Conservation (phyloP, 108 stramenopile genomes). For the Skeletonema tropicum region DNA sequence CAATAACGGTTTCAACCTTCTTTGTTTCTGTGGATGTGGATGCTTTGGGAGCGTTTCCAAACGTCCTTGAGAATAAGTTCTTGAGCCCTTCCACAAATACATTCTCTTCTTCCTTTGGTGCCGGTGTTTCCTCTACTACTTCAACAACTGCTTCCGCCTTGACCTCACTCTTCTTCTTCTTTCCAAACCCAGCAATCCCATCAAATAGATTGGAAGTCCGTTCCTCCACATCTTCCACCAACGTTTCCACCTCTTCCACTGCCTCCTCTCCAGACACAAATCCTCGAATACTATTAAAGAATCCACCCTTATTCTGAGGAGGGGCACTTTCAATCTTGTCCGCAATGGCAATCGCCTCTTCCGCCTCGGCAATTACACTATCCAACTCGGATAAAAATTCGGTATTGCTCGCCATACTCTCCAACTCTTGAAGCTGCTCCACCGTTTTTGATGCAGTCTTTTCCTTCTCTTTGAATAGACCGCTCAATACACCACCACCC, state of each 20-base stretch:
- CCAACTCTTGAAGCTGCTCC: constrained; percentile 17
- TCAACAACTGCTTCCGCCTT: constrained; percentile 6
- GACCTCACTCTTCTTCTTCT: background rate
- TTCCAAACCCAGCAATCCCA: constrained; percentile 15
- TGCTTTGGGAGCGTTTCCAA: constrained; percentile 26
- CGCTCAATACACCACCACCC: constrained; percentile 21
- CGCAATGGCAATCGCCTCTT: constrained; percentile 51
- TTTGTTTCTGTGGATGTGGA: constrained; percentile 17
- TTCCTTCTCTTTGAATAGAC: constrained; percentile 18
- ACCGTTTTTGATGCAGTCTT: background rate
- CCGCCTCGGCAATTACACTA: constrained; percentile 45
- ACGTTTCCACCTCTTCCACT: constrained; percentile 12
- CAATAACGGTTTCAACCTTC: constrained; percentile 5
- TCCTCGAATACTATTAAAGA: constrained; percentile 19
- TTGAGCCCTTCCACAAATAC: constrained; percentile 45
- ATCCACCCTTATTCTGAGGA: constrained; percentile 23
- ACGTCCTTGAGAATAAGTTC: constrained; percentile 40
- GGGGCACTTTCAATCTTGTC: constrained; percentile 37
- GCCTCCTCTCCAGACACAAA: constrained; percentile 1
- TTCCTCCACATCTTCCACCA: constrained; percentile 36
- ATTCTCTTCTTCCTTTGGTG: constrained; percentile 27
- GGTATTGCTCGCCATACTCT: constrained; percentile 21
- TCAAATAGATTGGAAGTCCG: constrained; percentile 30
- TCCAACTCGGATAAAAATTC: constrained; percentile 40
- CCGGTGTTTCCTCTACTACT: background rate